Evolutionary conservation across 192 early-diverging fungal species (phyloP), one percentile per base, ranked within the genome.

Genomic region (Spizellomyces sp.): DNA sequence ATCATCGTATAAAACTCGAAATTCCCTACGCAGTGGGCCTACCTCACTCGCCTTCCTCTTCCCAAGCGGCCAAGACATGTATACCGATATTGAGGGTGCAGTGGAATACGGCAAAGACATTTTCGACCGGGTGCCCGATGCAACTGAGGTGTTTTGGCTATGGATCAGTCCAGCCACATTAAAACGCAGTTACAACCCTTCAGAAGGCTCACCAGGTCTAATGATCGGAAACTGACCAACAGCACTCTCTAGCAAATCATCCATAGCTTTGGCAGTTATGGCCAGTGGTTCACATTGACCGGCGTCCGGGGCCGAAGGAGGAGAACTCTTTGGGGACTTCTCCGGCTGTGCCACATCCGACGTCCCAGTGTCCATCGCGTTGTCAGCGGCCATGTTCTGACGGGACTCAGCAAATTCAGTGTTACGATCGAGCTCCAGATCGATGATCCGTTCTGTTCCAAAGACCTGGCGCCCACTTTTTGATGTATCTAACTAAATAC

Each of bases 341-440:
- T 60, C 22, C 8, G 44, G 42, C 64, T 67, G 50, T 50, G 44
- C 8, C 15, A 48, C 58, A 44, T 17, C 59, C 62, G 10, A 58
- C 27, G 48, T 10, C 67, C 22, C n/a, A 22, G 52, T 14, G 42
- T 57, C 47, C 45, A 48, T 17, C 60, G 22, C 21, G 54, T 46
- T n/a, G 19, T 56, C 50, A 55, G 12, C 47, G 7, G 42, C 19
- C 57, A 47, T 57, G 45, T 70, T 8, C 48, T 60, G 50, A 52
- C 60, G 57, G 15, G 62, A 19, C 58, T 73, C 64, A 19, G 41
- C 69, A 58, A 94, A 93, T 22, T 84, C 78, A 6, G 91, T 94
- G 65, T 91, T 86, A 46, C 93, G 88, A 75, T 96, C 94, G 9
- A 97, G 78, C 71, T 94, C 90, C 52, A 97, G 70, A 72, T 96